Evolutionary conservation across 306 rosid genomes (phyloP).

Genomic region (Hippophae gyantsensis): DNA sequence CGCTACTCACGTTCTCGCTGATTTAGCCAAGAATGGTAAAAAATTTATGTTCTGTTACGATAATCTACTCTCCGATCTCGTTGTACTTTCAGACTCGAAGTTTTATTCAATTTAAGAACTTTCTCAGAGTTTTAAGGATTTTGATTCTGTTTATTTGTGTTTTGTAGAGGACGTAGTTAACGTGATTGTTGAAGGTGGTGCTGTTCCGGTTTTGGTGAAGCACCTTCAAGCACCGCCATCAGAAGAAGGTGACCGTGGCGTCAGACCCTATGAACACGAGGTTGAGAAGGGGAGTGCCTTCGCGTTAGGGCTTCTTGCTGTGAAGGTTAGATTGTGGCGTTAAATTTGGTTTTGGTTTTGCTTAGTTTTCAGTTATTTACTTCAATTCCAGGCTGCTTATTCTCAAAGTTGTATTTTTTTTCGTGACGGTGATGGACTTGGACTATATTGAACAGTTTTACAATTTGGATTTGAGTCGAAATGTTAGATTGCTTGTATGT

Average conservation of each 20-base stretch:
- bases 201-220: constrained; percentile 75
- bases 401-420: no score
- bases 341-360: background rate
- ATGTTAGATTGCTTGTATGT: no score
- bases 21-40: constrained; percentile 86
- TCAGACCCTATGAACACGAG: constrained; percentile 79
- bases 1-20: constrained; percentile 95
- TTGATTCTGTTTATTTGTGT: background rate
- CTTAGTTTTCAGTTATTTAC: background rate
- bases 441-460: no score
- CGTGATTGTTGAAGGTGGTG: constrained; percentile 92
- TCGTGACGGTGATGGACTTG: no score
- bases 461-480: no score
- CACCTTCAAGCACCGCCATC: constrained; percentile 78
- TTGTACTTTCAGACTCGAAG: background rate
- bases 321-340: constrained; percentile 43
- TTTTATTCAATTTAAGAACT: constrained; percentile 6
- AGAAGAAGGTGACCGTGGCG: constrained; percentile 35
- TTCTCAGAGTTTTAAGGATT: constrained; percentile 8
- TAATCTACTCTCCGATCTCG: constrained; percentile 29
- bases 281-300: constrained; percentile 98
- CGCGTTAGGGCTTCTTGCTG: constrained; percentile 95
- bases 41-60: constrained; percentile 3
- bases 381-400: no score
- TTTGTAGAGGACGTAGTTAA: constrained; percentile 81